Evolutionary conservation across 164 flowering plant genomes (phyloP).

Genomic region (Nymphaea thermarum): DNA sequence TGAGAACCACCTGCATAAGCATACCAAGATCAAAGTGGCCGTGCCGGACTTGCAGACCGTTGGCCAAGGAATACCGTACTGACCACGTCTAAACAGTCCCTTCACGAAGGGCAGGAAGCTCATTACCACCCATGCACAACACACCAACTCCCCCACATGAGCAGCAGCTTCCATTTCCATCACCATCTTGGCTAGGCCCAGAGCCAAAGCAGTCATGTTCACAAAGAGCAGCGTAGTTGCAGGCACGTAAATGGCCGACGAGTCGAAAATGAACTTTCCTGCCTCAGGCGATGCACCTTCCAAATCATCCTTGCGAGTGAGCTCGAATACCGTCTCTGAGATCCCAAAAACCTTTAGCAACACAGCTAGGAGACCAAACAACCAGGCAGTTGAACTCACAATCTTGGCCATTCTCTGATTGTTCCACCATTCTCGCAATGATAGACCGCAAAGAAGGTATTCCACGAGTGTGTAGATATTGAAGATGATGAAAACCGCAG

Average conservation of each 20-base stretch:
- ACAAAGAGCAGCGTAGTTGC: slow-evolving; percentile 25
- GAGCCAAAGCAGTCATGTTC: slow-evolving; percentile 20
- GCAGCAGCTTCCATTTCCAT: slow-evolving; percentile 17
- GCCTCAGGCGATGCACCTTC: not conserved
- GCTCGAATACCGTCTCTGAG: slow-evolving; percentile 31
- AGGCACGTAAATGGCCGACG: slow-evolving; percentile 32
- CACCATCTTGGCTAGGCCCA: slow-evolving; percentile 13
- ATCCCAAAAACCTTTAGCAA: slow-evolving; percentile 30
- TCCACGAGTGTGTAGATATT: slow-evolving; percentile 25
- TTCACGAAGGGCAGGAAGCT: slow-evolving; percentile 33
- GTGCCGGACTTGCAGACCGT: slow-evolving; percentile 29
- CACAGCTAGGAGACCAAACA: slow-evolving; percentile 22
- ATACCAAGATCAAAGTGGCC: slow-evolving; percentile 23
- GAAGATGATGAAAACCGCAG: slow-evolving; percentile 17
- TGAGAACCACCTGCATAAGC: slow-evolving; percentile 3
- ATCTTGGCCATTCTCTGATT: slow-evolving; percentile 28
- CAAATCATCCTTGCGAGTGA: slow-evolving; percentile 28
- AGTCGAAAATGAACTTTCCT: slow-evolving; percentile 33
- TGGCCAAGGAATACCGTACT: slow-evolving; percentile 37
- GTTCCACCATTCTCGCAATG: slow-evolving; percentile 50
- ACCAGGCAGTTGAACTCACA: slow-evolving; percentile 18
- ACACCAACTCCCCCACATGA: not conserved
- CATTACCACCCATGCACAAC: slow-evolving; percentile 26
- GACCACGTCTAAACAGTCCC: slow-evolving; percentile 42
- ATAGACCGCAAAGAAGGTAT: slow-evolving; percentile 14